phyloP scores from a whole-genome alignment of 352 stramenopile species.

The Achlya hypogyna region DNA sequence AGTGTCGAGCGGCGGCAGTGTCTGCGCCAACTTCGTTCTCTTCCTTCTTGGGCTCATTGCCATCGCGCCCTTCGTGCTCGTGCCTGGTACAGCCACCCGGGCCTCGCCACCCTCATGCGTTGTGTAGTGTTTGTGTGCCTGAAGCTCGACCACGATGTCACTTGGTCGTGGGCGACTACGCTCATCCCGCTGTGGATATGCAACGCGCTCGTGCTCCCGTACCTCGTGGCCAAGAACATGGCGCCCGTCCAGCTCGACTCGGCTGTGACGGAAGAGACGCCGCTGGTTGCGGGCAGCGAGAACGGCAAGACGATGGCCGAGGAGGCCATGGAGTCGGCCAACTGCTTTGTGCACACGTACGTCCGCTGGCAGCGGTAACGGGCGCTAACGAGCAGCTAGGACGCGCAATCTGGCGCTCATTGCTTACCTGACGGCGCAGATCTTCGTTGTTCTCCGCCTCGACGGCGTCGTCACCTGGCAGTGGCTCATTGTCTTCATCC shows the following conservation, averaged over 20 bases:
- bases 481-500: constrained; percentile 7
- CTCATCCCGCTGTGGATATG: constrained; percentile 15
- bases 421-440: constrained; percentile 6
- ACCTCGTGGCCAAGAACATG: neutral
- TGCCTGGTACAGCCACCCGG: neutral
- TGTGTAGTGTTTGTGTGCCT: constrained; percentile 19
- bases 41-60: neutral
- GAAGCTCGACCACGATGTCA: constrained; percentile 7
- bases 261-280: neutral
- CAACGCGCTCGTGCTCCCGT: constrained; percentile 9
- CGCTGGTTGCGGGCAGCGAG: neutral
- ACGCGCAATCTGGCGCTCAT: constrained; percentile 1
- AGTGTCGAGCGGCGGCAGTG: neutral
- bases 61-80: neutral
- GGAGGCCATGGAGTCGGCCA: constrained; percentile 4
- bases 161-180: constrained; percentile 8
- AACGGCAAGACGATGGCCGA: neutral
- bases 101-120: neutral
- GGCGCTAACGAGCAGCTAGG: neutral
- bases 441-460: constrained; percentile 8
- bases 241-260: neutral
- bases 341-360: constrained; percentile 8
- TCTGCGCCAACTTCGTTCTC: neutral
- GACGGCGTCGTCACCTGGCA: constrained; percentile 11
- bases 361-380: neutral